A percentile compares a stretch with the other conserved stretches of the same genome.
These are phyloP conservation scores for Spizellomyces sp. DNA, from an alignment of 192 early-diverging fungal species.

Conservation along the genomic window DNA sequence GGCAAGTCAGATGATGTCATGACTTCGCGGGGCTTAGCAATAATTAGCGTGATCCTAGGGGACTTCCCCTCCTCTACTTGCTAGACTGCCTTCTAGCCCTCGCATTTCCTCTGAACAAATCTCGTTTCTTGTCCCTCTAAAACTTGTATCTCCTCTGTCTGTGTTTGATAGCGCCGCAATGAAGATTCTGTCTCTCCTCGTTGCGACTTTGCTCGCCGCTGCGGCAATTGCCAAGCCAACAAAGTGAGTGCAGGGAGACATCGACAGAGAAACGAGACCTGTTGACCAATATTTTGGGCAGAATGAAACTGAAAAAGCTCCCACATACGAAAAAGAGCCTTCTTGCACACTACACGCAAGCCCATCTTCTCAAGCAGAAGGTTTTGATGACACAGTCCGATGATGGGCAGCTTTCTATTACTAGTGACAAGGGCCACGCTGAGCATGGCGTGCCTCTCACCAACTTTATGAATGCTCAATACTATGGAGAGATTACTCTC, in stretches of 20 bases:
- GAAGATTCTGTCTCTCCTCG: neutral
- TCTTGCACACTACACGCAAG: conserved; percentile 5
- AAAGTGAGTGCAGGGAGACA: neutral
- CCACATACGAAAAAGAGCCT: conserved; percentile 28
- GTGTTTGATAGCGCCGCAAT: neutral
- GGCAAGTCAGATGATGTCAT: too few relatives aligned
- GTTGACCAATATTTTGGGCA: neutral
- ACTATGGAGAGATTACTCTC: conserved; percentile 87
- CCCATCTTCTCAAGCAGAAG: conserved; percentile 20
- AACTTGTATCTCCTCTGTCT: too few relatives aligned
- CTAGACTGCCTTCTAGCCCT: too few relatives aligned
- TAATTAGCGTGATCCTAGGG: too few relatives aligned
- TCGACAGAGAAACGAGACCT: neutral
- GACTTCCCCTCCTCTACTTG: too few relatives aligned
- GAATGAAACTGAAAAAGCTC: conserved; percentile 32
- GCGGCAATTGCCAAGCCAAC: neutral
- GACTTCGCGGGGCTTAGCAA: too few relatives aligned
- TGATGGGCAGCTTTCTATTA: conserved; percentile 13
- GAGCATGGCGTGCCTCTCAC: conserved; percentile 64
- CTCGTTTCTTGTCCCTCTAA: too few relatives aligned
- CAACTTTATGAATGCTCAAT: conserved; percentile 96
- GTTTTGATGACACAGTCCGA: conserved; percentile 8
- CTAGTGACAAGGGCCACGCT: conserved; percentile 7
- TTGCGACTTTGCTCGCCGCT: neutral
- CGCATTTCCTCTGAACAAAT: too few relatives aligned